Evolutionary conservation across 1,284 basidiomycete species (phyloP), one percentile per base, ranked within the genome.

Genomic region (Naganishia sp.): DNA sequence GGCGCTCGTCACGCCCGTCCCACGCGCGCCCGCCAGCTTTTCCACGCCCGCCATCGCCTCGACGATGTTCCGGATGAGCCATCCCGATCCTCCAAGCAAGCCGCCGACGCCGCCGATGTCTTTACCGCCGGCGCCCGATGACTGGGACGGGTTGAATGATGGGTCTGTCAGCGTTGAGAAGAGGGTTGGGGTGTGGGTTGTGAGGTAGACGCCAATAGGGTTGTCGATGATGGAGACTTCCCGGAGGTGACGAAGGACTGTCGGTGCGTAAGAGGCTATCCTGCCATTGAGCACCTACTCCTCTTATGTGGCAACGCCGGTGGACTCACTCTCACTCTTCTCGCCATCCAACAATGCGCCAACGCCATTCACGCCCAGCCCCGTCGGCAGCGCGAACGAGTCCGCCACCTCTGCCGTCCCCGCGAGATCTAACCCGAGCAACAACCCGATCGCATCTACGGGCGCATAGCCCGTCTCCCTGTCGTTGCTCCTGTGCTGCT

Each of bases 121-220:
- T 48, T 63, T 61, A 4, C 59, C 59, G 36, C 59, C 59, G 23
- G 59, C 59, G 23, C 42, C 36, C 0, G 59, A 61, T 39, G 57
- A 61, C 25, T 60, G 60, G 18, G 65, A 55, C 11, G 65, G 65
- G 45, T 61, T 66, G 52, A 66, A 66, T 5, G 65, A 44, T 23
- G 59, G 57, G 44, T 60, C 59, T 21, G 60, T 66, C 31, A 66
- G 42, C 21, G 68, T 65, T 10, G 56, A 63, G 54, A 64, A 68
- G 15, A 68, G 59, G 18, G 68, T 61, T 15, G 65, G 56, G 36
- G 64, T 84, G 21, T 88, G 87, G 54, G 89, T 92, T 54, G 89
- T 90, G 78, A 96, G 92, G 83, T 99, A 99, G 80, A 97, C 93
- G 52, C 96, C 96, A 66, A 99, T 91, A 55, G 96, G 87, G 73